phyloP scores from a whole-genome alignment of 306 rosid species.

The Fagus crenata region DNA sequence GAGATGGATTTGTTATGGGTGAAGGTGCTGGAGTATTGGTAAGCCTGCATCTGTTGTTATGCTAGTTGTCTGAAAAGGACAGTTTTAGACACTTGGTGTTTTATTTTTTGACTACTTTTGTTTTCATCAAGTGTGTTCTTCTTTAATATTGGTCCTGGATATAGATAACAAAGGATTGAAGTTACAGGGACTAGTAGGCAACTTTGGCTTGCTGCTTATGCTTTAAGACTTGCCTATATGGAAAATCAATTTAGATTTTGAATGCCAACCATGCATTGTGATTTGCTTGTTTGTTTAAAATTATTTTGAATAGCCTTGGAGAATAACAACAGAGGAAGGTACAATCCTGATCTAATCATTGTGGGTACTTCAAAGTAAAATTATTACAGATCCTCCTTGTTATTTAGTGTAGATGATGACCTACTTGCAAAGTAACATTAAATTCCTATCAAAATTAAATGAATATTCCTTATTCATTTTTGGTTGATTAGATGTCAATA shows the following conservation, averaged over 20 bases:
- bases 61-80: not conserved
- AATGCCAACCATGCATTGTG: not conserved
- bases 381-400: not conserved
- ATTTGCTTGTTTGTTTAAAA: not conserved
- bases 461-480: not conserved
- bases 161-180: not conserved
- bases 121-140: not conserved
- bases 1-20: conserved; percentile 99
- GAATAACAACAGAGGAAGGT: conserved; percentile 3
- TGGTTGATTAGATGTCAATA: not conserved
- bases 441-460: not conserved
- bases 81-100: not conserved
- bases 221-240: not conserved
- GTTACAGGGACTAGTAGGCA: conserved; percentile 1
- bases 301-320: not conserved
- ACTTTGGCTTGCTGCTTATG: conserved; percentile 21
- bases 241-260: not conserved
- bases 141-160: not conserved
- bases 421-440: not conserved
- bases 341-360: not conserved
- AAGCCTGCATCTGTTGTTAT: conserved; percentile 31
- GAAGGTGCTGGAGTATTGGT: conserved; percentile 98
- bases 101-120: not conserved
- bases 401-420: not conserved
- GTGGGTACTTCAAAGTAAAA: not conserved